phyloP scores from a whole-genome alignment of 139 green algal species.

The Deuterostichococcus epilithicus region DNA sequence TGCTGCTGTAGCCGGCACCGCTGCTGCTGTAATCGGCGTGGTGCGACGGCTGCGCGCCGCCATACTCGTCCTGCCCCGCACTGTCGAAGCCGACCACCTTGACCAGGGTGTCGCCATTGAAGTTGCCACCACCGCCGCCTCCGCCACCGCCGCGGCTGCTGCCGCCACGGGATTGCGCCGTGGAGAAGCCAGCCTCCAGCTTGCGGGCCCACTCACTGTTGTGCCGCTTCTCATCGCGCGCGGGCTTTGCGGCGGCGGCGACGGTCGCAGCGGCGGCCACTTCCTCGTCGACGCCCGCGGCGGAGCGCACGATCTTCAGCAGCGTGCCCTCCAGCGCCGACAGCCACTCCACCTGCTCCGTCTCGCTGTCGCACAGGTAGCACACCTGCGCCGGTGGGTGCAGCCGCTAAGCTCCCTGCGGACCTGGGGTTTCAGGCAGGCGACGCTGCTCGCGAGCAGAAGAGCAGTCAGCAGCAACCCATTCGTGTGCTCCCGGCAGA shows the following conservation, averaged over 20 bases:
- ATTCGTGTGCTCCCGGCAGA: too few relatives aligned
- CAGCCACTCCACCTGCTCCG: constrained; percentile 85
- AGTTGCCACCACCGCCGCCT: background rate
- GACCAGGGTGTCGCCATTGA: constrained; percentile 52
- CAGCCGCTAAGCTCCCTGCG: too few relatives aligned
- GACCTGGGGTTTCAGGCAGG: too few relatives aligned
- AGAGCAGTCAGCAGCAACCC: too few relatives aligned
- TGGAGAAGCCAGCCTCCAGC: constrained; percentile 28
- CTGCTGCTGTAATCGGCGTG: constrained; percentile 1
- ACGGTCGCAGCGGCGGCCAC: background rate
- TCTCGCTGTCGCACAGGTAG: constrained; percentile 83
- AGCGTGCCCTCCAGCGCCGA: constrained; percentile 74
- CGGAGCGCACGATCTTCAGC: constrained; percentile 43
- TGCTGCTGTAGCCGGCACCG: constrained; percentile 26
- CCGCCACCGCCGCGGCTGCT: background rate
- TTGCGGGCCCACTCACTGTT: constrained; percentile 18
- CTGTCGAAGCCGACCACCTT: constrained; percentile 60
- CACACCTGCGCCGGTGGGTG: constrained; percentile 47
- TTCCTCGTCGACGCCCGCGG: constrained; percentile 71
- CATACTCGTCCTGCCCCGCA: constrained; percentile 3
- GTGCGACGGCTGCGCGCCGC: constrained; percentile 1
- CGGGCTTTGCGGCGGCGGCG: background rate
- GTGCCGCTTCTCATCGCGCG: constrained; percentile 21
- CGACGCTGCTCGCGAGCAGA: too few relatives aligned
- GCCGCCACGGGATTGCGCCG: constrained; percentile 1